Conservation (phyloP, 805 yeast species). For the Wickerhamomyces canadensis region DNA sequence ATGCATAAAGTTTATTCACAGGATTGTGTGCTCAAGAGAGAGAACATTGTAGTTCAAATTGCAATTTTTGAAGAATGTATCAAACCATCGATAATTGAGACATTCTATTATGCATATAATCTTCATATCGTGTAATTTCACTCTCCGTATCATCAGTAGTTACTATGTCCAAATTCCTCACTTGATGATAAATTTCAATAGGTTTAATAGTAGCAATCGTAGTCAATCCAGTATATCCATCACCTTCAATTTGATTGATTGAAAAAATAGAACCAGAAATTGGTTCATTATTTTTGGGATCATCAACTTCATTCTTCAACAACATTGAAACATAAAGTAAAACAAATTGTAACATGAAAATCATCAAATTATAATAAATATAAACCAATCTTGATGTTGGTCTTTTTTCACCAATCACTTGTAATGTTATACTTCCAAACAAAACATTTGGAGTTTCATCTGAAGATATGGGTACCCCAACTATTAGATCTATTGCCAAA, state of each 20-base stretch:
- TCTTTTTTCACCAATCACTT: constrained; percentile 42
- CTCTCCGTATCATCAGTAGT: neutral
- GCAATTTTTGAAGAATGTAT: constrained; percentile 10
- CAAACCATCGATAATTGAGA: constrained; percentile 5
- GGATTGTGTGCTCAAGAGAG: too few species aligned
- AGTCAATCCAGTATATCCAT: constrained; percentile 42
- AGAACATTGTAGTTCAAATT: neutral
- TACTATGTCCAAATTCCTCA: constrained; percentile 15
- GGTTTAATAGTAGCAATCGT: constrained; percentile 32
- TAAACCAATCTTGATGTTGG: constrained; percentile 23
- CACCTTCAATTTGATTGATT: constrained; percentile 23
- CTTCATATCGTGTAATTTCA: constrained; percentile 7
- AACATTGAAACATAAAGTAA: constrained; percentile 26
- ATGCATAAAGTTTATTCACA: too few species aligned
- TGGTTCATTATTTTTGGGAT: constrained; percentile 23
- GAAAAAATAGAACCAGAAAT: constrained; percentile 22
- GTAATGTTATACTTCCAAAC: constrained; percentile 36
- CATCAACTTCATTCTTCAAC: constrained; percentile 24
- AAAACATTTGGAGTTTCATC: constrained; percentile 16
- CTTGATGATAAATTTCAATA: constrained; percentile 19
- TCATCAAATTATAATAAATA: constrained; percentile 26
- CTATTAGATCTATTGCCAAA: constrained; percentile 31
- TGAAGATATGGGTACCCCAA: constrained; percentile 24
- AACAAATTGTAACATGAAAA: constrained; percentile 27
- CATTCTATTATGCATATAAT: constrained; percentile 10